phyloP scores from a whole-genome alignment of 768 basidiomycete species.

The Calocybe gangraenosa region DNA sequence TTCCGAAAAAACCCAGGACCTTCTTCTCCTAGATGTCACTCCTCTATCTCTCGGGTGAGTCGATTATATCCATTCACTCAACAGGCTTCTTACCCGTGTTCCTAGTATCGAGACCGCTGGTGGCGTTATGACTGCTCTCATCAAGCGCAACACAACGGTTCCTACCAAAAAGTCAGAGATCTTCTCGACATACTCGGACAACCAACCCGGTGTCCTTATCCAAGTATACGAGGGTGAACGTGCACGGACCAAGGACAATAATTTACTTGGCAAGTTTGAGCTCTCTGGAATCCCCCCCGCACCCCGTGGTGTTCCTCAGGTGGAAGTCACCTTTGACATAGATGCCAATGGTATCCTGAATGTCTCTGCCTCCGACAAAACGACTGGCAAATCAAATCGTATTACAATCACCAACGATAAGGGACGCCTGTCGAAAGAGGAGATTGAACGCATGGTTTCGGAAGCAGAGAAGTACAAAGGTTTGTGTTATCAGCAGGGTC shows the following conservation, averaged over 20 bases:
- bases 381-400: constrained; percentile 92
- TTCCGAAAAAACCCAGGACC: constrained; percentile 95
- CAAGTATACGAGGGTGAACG: constrained; percentile 99
- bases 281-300: constrained; percentile 95
- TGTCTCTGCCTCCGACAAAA: constrained; percentile 94
- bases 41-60: constrained; percentile 69
- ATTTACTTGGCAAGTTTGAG: constrained; percentile 97
- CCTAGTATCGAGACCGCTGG: constrained; percentile 93
- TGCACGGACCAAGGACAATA: constrained; percentile 98
- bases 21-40: constrained; percentile 91
- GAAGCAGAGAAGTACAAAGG: constrained; percentile 94
- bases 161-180: constrained; percentile 98
- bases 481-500: constrained; percentile 24
- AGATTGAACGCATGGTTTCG: constrained; percentile 95
- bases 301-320: constrained; percentile 95
- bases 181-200: constrained; percentile 98
- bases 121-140: constrained; percentile 98
- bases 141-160: constrained; percentile 98
- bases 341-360: constrained; percentile 96
- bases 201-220: constrained; percentile 97
- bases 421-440: constrained; percentile 94
- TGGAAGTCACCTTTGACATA: constrained; percentile 98
- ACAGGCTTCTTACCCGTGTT: constrained; percentile 5
- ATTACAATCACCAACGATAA: constrained; percentile 97
- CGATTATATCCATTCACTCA: constrained; percentile 22